phyloP scores from a whole-genome alignment of 1,284 basidiomycete genomes.

The Earliella scabrosa region DNA sequence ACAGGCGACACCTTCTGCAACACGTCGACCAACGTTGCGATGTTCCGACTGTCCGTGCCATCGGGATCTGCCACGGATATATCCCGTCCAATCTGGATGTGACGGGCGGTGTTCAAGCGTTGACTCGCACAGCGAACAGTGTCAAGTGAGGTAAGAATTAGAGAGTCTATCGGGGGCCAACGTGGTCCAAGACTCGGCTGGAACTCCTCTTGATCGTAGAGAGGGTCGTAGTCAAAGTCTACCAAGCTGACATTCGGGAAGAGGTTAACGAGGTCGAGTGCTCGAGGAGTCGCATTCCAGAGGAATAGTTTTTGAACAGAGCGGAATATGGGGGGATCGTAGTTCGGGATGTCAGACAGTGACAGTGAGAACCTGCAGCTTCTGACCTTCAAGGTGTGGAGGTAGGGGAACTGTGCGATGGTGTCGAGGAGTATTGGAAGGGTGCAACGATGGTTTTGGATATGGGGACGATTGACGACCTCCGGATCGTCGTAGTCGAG shows the following conservation, averaged over 20 bases:
- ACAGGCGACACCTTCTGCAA: conserved; percentile 2
- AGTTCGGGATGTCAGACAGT: background rate
- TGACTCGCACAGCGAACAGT: background rate
- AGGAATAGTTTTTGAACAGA: conserved; percentile 1
- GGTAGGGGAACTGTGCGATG: background rate
- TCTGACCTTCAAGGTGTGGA: background rate
- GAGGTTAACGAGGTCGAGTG: background rate
- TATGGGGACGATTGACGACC: background rate
- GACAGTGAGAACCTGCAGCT: background rate
- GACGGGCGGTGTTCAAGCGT: background rate
- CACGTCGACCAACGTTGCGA: background rate
- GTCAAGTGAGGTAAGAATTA: background rate
- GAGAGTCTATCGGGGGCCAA: background rate
- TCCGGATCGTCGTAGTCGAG: background rate
- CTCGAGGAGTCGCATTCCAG: background rate
- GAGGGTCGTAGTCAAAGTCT: too few species aligned
- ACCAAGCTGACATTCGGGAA: background rate
- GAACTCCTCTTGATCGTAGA: too few species aligned
- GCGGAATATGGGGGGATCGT: background rate
- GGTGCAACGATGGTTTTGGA: background rate
- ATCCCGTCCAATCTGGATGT: background rate
- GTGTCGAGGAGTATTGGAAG: background rate
- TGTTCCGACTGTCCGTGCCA: background rate
- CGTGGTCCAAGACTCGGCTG: too few species aligned
- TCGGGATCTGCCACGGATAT: background rate